Conservation (phyloP, 2,329 filamentous ascomycete genomes). For the Knoxdaviesia capensis region DNA sequence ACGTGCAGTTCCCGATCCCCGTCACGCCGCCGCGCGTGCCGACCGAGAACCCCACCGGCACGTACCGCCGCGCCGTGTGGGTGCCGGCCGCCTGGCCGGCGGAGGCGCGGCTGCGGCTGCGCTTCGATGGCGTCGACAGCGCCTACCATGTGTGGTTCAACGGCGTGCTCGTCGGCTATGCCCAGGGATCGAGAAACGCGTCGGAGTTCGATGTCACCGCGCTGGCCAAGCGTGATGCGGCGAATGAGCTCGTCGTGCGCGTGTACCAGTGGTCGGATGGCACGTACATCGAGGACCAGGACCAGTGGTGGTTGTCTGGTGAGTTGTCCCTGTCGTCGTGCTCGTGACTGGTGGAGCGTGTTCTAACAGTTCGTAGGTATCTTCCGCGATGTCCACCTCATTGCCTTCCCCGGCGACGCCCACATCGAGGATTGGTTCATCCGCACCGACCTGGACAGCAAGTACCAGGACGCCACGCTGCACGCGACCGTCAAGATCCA, state of each 20-base stretch:
- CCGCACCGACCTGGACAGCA: conserved; percentile 27
- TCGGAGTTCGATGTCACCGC: conserved; percentile 48
- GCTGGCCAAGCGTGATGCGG: conserved; percentile 16
- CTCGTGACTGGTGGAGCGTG: neutral
- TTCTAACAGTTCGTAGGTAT: conserved; percentile 20
- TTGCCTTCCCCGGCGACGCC: conserved; percentile 29
- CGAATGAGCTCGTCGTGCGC: conserved; percentile 38
- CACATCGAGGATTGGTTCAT: conserved; percentile 38
- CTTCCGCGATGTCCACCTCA: conserved; percentile 43
- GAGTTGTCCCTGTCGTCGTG: conserved; percentile 7
- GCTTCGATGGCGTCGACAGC: conserved; percentile 55
- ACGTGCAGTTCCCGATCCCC: conserved; percentile 44
- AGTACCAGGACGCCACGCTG: conserved; percentile 19
- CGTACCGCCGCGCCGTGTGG: conserved; percentile 19
- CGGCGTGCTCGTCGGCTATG: conserved; percentile 41
- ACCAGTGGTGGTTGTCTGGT: conserved; percentile 49
- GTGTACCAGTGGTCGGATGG: conserved; percentile 54
- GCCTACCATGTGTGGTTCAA: conserved; percentile 54
- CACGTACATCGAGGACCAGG: conserved; percentile 49
- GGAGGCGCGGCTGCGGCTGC: conserved; percentile 31
- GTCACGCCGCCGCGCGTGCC: conserved; percentile 43
- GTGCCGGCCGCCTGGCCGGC: conserved; percentile 26
- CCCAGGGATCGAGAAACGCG: conserved; percentile 47
- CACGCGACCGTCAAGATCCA: conserved; percentile 20
- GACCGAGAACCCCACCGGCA: conserved; percentile 42